Evolutionary conservation across 768 basidiomycete genomes (phyloP).

Genomic region (Guyanaporus albipodus): DNA sequence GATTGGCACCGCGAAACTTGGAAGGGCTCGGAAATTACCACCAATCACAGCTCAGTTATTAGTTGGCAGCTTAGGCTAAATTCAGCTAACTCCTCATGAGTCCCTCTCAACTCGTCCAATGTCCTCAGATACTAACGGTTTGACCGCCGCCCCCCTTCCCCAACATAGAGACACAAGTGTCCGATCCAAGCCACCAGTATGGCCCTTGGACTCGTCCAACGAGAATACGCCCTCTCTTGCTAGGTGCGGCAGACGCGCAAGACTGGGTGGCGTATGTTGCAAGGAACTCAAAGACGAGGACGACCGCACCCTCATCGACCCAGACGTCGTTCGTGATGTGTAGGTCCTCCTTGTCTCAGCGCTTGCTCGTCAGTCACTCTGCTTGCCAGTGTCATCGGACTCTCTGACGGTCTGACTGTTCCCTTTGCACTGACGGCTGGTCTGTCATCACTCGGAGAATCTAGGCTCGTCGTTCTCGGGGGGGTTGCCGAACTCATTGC

Average conservation of each 20-base stretch:
- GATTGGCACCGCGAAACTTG: too few species aligned
- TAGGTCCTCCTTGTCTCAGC: slow-evolving; percentile 37
- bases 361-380: slow-evolving; percentile 1
- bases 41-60: too few species aligned
- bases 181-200: slow-evolving; percentile 50
- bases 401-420: slow-evolving; percentile 86
- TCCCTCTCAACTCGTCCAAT: too few species aligned
- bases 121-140: slow-evolving; percentile 14
- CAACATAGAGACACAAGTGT: slow-evolving; percentile 5
- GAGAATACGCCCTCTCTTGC: slow-evolving; percentile 45
- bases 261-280: slow-evolving; percentile 74
- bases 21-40: too few species aligned
- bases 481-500: slow-evolving; percentile 96
- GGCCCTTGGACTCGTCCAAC: slow-evolving; percentile 52
- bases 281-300: slow-evolving; percentile 80
- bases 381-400: slow-evolving; percentile 70
- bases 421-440: slow-evolving; percentile 91
- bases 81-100: too few species aligned
- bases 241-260: slow-evolving; percentile 54
- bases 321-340: slow-evolving; percentile 86
- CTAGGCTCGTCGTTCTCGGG: slow-evolving; percentile 87
- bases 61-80: too few species aligned
- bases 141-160: slow-evolving; percentile 22
- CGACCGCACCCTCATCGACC: slow-evolving; percentile 77
- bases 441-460: slow-evolving; percentile 83